Conservation (phyloP, 2,329 filamentous ascomycete genomes). For the Aspergillus piperis region DNA sequence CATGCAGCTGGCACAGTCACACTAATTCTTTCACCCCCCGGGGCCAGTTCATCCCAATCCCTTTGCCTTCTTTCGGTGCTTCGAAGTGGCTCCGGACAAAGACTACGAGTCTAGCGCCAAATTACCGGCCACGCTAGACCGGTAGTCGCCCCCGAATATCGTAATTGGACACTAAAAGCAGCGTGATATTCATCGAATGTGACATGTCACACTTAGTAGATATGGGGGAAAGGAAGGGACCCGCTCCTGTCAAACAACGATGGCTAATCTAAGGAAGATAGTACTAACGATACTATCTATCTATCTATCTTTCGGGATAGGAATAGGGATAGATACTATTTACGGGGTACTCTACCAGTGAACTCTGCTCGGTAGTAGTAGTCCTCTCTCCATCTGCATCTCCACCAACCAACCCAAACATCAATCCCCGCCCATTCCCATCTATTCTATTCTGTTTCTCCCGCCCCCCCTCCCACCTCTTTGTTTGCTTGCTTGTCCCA, state of each 20-base stretch:
- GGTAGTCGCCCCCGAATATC: background rate
- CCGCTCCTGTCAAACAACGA: conserved; percentile 11
- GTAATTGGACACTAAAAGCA: background rate
- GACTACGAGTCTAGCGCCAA: background rate
- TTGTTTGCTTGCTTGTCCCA: background rate
- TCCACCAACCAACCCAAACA: background rate
- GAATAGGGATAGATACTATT: background rate
- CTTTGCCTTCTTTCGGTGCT: background rate
- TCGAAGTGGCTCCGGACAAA: conserved; percentile 6
- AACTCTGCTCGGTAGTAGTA: background rate
- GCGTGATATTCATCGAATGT: conserved; percentile 17
- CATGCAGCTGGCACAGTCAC: background rate
- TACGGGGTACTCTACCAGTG: background rate
- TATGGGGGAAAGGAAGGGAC: background rate
- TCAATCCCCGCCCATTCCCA: background rate
- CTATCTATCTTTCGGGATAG: background rate
- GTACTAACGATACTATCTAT: background rate
- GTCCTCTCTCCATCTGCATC: background rate
- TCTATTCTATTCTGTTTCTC: background rate
- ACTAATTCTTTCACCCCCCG: background rate
- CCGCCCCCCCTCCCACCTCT: conserved; percentile 1
- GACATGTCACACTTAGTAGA: conserved; percentile 12
- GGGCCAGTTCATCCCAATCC: background rate
- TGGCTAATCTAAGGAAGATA: background rate
- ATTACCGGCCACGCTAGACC: conserved; percentile 12